Percentiles rank a stretch among this genome's conserved stretches.
These are phyloP conservation scores for Salix purpurea DNA, from an alignment of 345 rosid genomes.

Conservation along the genomic window DNA sequence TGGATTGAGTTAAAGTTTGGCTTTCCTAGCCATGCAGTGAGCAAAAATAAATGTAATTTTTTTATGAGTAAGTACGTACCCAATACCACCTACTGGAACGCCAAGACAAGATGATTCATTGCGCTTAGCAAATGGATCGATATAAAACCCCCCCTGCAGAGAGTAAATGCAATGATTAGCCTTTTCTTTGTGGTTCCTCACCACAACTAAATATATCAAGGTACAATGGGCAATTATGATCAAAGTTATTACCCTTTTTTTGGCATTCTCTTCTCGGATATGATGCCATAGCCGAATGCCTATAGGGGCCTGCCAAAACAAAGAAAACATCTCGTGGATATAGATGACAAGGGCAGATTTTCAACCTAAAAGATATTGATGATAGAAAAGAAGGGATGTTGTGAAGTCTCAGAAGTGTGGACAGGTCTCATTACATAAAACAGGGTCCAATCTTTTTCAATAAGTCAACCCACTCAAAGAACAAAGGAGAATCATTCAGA, in stretches of 20 bases:
- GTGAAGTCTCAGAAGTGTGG: neutral
- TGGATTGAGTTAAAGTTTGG: neutral
- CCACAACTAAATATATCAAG: constrained; percentile 3
- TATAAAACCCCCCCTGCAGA: constrained; percentile 43
- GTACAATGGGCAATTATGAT: neutral
- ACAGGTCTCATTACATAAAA: too few species aligned
- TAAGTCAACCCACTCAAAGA: neutral
- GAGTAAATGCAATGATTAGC: neutral
- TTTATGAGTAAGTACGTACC: constrained; percentile 43
- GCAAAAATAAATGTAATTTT: neutral
- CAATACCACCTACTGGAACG: constrained; percentile 81
- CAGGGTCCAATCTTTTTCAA: too few species aligned
- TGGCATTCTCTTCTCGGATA: constrained; percentile 50
- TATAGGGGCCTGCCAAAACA: constrained; percentile 66
- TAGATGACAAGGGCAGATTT: neutral
- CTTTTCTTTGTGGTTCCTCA: neutral
- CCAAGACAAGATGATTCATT: constrained; percentile 57
- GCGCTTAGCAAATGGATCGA: constrained; percentile 67
- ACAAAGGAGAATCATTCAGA: neutral
- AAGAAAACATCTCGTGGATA: constrained; percentile 4
- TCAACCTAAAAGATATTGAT: neutral
- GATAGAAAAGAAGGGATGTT: neutral
- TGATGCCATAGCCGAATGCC: constrained; percentile 67
- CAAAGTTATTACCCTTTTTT: constrained; percentile 52
- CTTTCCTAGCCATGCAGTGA: neutral